A percentile compares a stretch with the other conserved stretches of the same genome.
These are phyloP conservation scores for Pezicula radicicola DNA, from an alignment of 2,329 filamentous ascomycete species.

Conservation along the genomic window DNA sequence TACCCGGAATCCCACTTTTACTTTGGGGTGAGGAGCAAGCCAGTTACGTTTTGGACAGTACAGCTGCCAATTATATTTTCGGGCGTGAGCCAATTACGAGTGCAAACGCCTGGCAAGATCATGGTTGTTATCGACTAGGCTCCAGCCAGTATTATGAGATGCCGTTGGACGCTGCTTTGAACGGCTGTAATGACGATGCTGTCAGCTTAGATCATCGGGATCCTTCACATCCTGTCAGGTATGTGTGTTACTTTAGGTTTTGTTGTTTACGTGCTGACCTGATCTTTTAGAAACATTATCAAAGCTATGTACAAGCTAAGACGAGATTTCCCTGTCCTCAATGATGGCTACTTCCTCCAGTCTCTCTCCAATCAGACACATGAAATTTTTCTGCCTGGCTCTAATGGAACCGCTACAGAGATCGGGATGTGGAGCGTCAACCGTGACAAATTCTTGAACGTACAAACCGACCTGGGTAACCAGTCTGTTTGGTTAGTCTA, in stretches of 20 bases:
- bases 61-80: conserved; percentile 62
- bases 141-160: conserved; percentile 55
- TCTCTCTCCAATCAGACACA: conserved; percentile 55
- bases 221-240: conserved; percentile 51
- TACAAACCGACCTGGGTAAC: conserved; percentile 50
- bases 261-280: no score
- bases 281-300: conserved; percentile 46
- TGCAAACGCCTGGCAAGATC: conserved; percentile 59
- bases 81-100: conserved; percentile 61
- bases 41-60: conserved; percentile 62
- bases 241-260: neutral
- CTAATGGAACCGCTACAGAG: conserved; percentile 48
- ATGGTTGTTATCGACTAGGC: conserved; percentile 59
- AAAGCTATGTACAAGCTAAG: conserved; percentile 62
- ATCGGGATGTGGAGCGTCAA: conserved; percentile 59
- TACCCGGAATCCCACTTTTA: conserved; percentile 58
- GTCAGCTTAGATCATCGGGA: conserved; percentile 61
- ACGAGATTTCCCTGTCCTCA: conserved; percentile 51
- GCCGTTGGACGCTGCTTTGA: conserved; percentile 49
- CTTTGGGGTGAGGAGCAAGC: conserved; percentile 66
- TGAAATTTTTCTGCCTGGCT: conserved; percentile 48
- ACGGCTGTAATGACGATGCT: conserved; percentile 54
- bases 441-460: conserved; percentile 44
- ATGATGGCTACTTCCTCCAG: conserved; percentile 54
- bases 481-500: conserved; percentile 47